Base-by-base conservation (phyloP, 805 yeast species). In the Myxozyma sirexii region DNA sequence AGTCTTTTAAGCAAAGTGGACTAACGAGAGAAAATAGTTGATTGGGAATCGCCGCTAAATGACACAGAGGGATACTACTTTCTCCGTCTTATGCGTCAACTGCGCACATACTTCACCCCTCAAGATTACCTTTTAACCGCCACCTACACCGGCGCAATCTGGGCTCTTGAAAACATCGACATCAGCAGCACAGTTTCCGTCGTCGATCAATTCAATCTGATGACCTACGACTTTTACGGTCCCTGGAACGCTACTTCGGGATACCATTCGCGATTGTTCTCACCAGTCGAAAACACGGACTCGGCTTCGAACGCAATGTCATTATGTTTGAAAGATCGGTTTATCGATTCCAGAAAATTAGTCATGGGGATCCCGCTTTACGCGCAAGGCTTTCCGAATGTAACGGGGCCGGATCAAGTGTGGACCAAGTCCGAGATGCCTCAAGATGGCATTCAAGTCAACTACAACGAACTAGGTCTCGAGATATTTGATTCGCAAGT, bases 141-240 rank as follows among this genome's bases (percentile, higher is more conserved):
- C 1, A 37, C 64, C 7, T 60, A 60, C 45, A 57, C 62, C 7
- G 64, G 56, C 26, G 35, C 64, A 19, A 15, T 3, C 15, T 56
- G 60, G 61, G 64, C 64, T 13, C 55, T 60, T 10, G 41, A 41
- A 10, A 38, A 31, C 13, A 49, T 60, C 31, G 61, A 60, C 43
- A 29, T 60, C 15, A 24, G 47, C 10, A 42, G 48, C 23, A 15
- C 41, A 13, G 23, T 55, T 4, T 29, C 31, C 17, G 31, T 27
- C 17, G 58, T 60, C 29, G 64, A 60, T 33, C 59, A 53, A 39
- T 57, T 60, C 39, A 91, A 92, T 70, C 71, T 93, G 59, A 93
- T 93, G 98, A 84, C 93, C 23, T 93, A 93, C 71, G 97, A 93
- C 71, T 88, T 84, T 68, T 75, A 84, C 1, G 97, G 97, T 0